phyloP scores from a whole-genome alignment of 2,329 filamentous ascomycete genomes.

The Beauveria varroae region DNA sequence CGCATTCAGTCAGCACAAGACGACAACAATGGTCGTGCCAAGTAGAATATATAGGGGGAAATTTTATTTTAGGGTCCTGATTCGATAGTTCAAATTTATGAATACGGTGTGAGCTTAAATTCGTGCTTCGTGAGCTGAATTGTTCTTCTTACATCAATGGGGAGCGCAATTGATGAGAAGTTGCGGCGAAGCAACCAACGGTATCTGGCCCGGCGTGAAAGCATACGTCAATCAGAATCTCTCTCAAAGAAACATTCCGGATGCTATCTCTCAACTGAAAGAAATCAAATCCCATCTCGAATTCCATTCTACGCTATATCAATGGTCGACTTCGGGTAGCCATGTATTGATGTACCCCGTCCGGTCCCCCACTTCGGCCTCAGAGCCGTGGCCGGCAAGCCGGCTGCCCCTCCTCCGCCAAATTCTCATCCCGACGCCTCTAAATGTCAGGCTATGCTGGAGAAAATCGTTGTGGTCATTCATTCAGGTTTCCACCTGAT shows the following conservation, averaged over 20 bases:
- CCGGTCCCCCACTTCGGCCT: constrained; percentile 19
- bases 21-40: not conserved
- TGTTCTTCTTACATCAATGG: too few species aligned
- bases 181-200: not conserved
- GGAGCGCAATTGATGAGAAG: too few species aligned
- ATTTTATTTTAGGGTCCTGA: too few species aligned
- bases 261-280: too few species aligned
- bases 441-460: not conserved
- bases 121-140: too few species aligned
- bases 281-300: not conserved
- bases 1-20: not conserved
- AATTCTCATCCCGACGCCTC: not conserved
- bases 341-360: constrained; percentile 23
- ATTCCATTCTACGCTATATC: too few species aligned
- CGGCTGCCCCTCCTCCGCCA: not conserved
- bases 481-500: not conserved
- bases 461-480: not conserved
- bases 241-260: too few species aligned
- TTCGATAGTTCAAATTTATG: too few species aligned
- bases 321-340: constrained; percentile 16
- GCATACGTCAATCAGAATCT: too few species aligned
- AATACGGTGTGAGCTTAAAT: too few species aligned
- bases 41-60: not conserved
- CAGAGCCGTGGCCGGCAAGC: constrained; percentile 18
- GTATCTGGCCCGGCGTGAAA: too few species aligned